Conservation (phyloP, 2,329 filamentous ascomycete species). For the Xylaria sp. region DNA sequence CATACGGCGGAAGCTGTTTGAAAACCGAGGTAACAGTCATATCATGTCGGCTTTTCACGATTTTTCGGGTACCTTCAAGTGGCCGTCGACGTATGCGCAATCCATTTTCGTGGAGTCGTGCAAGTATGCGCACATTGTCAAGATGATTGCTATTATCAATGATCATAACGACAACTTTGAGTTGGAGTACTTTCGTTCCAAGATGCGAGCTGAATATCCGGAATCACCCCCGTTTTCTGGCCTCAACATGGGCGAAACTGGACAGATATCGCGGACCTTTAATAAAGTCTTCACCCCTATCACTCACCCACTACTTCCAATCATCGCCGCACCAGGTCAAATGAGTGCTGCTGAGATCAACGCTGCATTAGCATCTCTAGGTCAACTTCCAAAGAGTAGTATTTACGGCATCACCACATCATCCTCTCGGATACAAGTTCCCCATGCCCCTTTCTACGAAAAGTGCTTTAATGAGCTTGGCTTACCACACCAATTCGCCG, state of each 20-base stretch:
- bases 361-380: constrained; percentile 78
- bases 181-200: constrained; percentile 86
- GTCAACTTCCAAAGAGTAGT: constrained; percentile 80
- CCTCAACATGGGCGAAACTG: constrained; percentile 88
- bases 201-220: constrained; percentile 74
- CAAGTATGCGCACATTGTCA: constrained; percentile 84
- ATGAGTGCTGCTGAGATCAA: constrained; percentile 89
- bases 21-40: constrained; percentile 78
- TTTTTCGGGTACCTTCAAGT: constrained; percentile 85
- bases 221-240: constrained; percentile 79
- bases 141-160: constrained; percentile 88
- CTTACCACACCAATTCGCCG: constrained; percentile 83
- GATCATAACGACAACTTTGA: constrained; percentile 89
- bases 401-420: constrained; percentile 83
- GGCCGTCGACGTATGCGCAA: constrained; percentile 79
- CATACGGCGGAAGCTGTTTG: constrained; percentile 74
- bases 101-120: constrained; percentile 76
- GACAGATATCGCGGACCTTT: constrained; percentile 82
- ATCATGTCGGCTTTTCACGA: constrained; percentile 95
- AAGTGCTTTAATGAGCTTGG: constrained; percentile 85
- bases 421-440: constrained; percentile 69
- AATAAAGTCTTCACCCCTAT: constrained; percentile 91
- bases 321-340: constrained; percentile 87
- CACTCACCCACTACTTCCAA: constrained; percentile 83
- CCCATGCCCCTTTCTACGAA: constrained; percentile 85